phyloP scores from a whole-genome alignment of 805 yeast species.

The Kuraishia capsulata region DNA sequence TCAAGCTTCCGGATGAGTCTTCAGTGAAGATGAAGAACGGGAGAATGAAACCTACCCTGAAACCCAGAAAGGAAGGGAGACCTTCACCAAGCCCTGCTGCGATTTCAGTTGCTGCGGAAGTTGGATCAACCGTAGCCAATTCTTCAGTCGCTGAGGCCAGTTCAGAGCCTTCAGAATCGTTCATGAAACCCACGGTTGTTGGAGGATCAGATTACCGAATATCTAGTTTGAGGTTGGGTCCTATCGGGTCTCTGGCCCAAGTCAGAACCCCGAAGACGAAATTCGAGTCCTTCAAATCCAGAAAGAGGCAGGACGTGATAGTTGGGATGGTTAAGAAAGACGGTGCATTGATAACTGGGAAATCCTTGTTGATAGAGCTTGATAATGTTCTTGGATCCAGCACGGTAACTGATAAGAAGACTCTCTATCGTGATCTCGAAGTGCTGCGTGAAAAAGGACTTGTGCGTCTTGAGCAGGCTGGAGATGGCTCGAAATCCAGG shows the following conservation, averaged over 20 bases:
- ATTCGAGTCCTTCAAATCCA: constrained; percentile 21
- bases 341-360: constrained; percentile 38
- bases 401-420: constrained; percentile 40
- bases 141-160: background rate
- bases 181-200: background rate
- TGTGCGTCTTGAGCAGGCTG: constrained; percentile 6
- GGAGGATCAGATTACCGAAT: background rate
- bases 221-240: background rate
- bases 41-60: background rate
- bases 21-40: background rate
- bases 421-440: constrained; percentile 35
- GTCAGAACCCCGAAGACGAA: background rate
- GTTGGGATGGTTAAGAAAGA: constrained; percentile 29
- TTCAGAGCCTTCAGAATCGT: background rate
- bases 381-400: constrained; percentile 31
- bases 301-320: constrained; percentile 34
- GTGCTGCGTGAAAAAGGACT: constrained; percentile 22
- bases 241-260: too few species aligned
- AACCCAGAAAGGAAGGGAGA: background rate
- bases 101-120: background rate
- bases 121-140: background rate
- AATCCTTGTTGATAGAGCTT: constrained; percentile 27
- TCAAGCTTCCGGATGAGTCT: background rate
- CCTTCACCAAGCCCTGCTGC: background rate
- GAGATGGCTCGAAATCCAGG: background rate